Evolutionary conservation across 139 green algal species (phyloP).

Genomic region (Dunaliella sp.): DNA sequence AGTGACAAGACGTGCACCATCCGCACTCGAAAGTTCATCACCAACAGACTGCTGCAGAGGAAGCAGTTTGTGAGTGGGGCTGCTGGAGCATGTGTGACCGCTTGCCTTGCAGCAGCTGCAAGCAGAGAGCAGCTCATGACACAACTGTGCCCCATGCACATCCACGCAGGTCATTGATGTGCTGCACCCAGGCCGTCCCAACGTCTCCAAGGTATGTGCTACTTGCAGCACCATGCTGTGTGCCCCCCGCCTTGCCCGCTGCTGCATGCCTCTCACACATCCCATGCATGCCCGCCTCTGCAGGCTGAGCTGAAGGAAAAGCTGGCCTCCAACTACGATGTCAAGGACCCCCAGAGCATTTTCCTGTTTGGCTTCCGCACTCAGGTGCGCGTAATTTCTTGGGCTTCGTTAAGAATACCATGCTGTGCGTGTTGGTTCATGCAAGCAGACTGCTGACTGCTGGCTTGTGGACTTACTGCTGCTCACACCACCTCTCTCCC

Average conservation of each 20-base stretch:
- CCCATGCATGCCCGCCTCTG: not conserved
- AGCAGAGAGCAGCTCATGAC: too few species aligned
- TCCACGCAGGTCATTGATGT: constrained; percentile 91
- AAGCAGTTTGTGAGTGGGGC: constrained; percentile 86
- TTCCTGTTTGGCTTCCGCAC: constrained; percentile 97
- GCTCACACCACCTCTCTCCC: not conserved
- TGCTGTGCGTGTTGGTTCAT: not conserved
- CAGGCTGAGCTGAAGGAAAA: constrained; percentile 94
- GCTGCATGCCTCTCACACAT: not conserved
- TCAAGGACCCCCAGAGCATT: constrained; percentile 82
- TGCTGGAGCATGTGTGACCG: too few species aligned
- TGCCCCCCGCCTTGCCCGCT: not conserved
- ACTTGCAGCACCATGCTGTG: not conserved
- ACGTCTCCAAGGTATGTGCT: constrained; percentile 89
- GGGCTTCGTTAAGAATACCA: not conserved
- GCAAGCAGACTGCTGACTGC: too few species aligned
- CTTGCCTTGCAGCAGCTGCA: too few species aligned
- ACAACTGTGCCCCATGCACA: not conserved
- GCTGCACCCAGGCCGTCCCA: constrained; percentile 92
- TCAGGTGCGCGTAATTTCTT: constrained; percentile 61
- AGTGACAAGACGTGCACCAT: constrained; percentile 58
- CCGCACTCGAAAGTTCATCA: constrained; percentile 97
- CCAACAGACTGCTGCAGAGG: constrained; percentile 87
- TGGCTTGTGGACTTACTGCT: not conserved
- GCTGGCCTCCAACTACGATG: constrained; percentile 94